A percentile compares a stretch with the other conserved stretches of the same genome.
phyloP scores from a whole-genome alignment of 148 eudicot genomes.

The Silene conica region DNA sequence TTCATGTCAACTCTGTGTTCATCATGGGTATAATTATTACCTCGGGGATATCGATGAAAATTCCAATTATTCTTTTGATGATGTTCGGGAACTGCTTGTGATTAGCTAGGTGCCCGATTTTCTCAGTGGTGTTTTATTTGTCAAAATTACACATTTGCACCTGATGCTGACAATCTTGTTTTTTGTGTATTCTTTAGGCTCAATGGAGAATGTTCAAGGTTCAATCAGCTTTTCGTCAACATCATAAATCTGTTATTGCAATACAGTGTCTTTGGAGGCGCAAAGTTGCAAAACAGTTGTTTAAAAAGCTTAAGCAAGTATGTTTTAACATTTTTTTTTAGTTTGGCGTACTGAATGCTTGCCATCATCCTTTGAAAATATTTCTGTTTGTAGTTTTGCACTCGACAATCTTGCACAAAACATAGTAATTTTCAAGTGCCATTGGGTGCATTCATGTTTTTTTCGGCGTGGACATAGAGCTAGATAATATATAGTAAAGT shows the following conservation, averaged over 20 bases:
- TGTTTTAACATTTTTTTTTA: constrained; percentile 14
- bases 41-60: not conserved
- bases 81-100: not conserved
- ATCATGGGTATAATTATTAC: too few relatives aligned
- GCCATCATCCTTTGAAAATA: not conserved
- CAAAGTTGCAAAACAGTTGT: constrained; percentile 67
- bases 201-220: constrained; percentile 76
- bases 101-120: not conserved
- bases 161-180: not conserved
- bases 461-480: not conserved
- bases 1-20: not conserved
- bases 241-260: constrained; percentile 64
- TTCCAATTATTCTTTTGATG: not conserved
- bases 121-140: not conserved
- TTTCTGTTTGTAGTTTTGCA: constrained; percentile 6
- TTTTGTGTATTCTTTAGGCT: constrained; percentile 39
- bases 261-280: constrained; percentile 88
- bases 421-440: not conserved
- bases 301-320: constrained; percentile 77
- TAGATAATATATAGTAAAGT: not conserved
- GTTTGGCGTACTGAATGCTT: not conserved
- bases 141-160: not conserved
- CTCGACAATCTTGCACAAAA: not conserved
- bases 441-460: not conserved
- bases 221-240: constrained; percentile 51